Percentiles rank a stretch among this genome's conserved stretches.
Evolutionary conservation across 2,329 filamentous ascomycete genomes (phyloP).

Genomic region (Aureobasidium vineae): DNA sequence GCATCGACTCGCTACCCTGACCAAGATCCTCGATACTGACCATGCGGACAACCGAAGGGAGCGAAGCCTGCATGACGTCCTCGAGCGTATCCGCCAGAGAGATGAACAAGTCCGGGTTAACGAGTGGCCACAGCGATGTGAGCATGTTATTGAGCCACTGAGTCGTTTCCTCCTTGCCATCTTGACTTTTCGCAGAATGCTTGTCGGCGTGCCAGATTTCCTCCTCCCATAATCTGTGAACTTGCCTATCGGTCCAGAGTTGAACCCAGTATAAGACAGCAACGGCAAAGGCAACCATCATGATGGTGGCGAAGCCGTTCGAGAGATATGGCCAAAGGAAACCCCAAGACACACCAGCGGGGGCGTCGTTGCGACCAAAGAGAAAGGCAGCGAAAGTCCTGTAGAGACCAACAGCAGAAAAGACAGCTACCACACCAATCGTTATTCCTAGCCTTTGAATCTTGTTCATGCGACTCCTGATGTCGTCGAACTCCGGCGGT

Average conservation of each 20-base stretch:
- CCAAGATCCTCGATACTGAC: conserved; percentile 67
- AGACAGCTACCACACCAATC: conserved; percentile 10
- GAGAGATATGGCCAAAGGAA: conserved; percentile 8
- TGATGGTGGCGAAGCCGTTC: background rate
- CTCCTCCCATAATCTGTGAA: conserved; percentile 63
- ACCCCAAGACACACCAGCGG: background rate
- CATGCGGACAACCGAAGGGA: conserved; percentile 62
- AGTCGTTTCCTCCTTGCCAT: conserved; percentile 60
- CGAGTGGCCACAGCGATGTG: conserved; percentile 67
- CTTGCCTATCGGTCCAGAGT: conserved; percentile 61
- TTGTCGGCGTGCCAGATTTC: conserved; percentile 67
- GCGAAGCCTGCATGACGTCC: conserved; percentile 75
- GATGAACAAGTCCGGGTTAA: conserved; percentile 72
- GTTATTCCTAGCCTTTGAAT: conserved; percentile 20
- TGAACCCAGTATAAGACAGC: conserved; percentile 48
- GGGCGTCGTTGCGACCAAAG: background rate
- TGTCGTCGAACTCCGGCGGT: conserved; percentile 51
- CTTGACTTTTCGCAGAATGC: conserved; percentile 47
- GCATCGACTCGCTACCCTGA: conserved; percentile 68
- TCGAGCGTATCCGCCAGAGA: conserved; percentile 69
- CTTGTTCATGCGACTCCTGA: conserved; percentile 33
- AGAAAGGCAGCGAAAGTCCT: background rate
- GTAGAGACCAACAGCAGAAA: background rate
- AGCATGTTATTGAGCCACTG: conserved; percentile 71
- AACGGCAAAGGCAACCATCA: background rate